Evolutionary conservation across 169 alveolate genomes (phyloP).

Genomic region (Plasmodium malariae): DNA sequence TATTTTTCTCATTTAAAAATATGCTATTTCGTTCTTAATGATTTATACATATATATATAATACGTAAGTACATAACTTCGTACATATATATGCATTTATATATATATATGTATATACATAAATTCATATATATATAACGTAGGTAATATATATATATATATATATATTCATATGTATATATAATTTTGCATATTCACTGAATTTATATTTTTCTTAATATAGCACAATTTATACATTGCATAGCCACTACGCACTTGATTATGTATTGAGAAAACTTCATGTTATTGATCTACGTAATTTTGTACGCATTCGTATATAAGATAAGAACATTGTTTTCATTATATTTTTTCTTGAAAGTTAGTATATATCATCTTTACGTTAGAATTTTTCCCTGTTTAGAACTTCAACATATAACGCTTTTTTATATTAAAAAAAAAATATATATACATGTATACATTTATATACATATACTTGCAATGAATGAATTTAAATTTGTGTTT

Average conservation of each 20-base stretch:
- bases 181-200: not conserved
- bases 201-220: too few species aligned
- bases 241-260: too few species aligned
- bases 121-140: not conserved
- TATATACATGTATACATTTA: not conserved
- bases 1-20: too few species aligned
- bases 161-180: not conserved
- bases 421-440: not conserved
- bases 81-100: conserved; percentile 8
- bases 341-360: too few species aligned
- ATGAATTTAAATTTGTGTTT: too few species aligned
- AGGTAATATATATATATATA: conserved; percentile 1
- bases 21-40: too few species aligned
- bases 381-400: not conserved
- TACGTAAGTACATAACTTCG: not conserved
- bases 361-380: not conserved
- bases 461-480: not conserved
- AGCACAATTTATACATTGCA: too few species aligned
- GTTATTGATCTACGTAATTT: not conserved
- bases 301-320: not conserved
- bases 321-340: too few species aligned
- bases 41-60: not conserved
- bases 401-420: not conserved
- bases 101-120: conserved; percentile 4
- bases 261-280: too few species aligned